phyloP scores from a whole-genome alignment of 2,329 filamentous ascomycete species.

The Sphaerulina musiva region DNA sequence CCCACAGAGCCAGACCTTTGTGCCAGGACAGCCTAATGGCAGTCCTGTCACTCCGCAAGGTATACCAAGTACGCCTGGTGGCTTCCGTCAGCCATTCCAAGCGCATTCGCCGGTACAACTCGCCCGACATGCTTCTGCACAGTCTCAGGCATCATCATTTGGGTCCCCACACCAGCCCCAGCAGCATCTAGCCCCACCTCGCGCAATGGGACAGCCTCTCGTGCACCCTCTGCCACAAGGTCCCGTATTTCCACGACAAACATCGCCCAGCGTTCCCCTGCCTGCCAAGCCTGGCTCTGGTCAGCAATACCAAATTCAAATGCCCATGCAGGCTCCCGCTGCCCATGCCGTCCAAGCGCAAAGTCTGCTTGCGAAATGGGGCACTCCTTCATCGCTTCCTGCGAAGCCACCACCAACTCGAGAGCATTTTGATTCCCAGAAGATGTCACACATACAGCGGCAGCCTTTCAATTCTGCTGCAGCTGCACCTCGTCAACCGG shows the following conservation, averaged over 20 bases:
- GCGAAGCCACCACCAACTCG: constrained; percentile 49
- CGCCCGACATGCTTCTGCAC: constrained; percentile 32
- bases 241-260: constrained; percentile 34
- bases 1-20: constrained; percentile 86
- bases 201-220: constrained; percentile 22
- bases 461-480: constrained; percentile 19
- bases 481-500: constrained; percentile 17
- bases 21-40: constrained; percentile 52
- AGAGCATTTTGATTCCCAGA: constrained; percentile 25
- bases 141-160: constrained; percentile 29
- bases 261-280: constrained; percentile 31
- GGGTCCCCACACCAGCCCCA: constrained; percentile 22
- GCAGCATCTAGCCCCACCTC: constrained; percentile 19
- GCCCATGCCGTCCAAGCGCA: constrained; percentile 30
- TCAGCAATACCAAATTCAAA: constrained; percentile 13
- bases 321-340: constrained; percentile 3
- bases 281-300: constrained; percentile 29
- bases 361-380: constrained; percentile 52
- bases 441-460: constrained; percentile 17
- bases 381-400: constrained; percentile 49
- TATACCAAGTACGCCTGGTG: constrained; percentile 10
- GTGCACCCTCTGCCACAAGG: constrained; percentile 35
- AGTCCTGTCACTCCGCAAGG: constrained; percentile 25
- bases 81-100: constrained; percentile 8
- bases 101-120: constrained; percentile 17